Evolutionary conservation across 768 basidiomycete species (phyloP), one percentile per base, ranked within the genome.

Genomic region (Artomyces pyxidatus): DNA sequence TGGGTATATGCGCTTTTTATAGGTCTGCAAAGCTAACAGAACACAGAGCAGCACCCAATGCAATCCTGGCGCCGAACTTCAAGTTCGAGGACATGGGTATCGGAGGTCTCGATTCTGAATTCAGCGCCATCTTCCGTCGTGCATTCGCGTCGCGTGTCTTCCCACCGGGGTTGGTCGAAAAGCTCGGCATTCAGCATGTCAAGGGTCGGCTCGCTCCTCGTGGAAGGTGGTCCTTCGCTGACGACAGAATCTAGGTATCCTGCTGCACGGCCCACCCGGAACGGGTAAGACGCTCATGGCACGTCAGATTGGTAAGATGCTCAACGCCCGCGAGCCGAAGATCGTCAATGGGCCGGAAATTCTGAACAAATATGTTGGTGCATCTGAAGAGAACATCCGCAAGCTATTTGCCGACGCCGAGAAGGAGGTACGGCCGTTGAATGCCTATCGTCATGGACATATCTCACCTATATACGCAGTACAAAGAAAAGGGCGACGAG

Each of bases 81-180:
- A 98, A 96, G 67, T 99, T 99, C 54, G 89, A 95, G 61, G 96
- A 99, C 65, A 98, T 99, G 95, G 96, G 96, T 16, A 98, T 99
- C 60, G 96, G 96, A 61, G 96, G 96, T 60, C 73, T 99, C 28
- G 96, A 99, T 64, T 74, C 80, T 7, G 96, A 99, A 63, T 99
- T 99, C 63, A 81, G 81, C 48, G 84, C 91, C 37, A 99, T 99
- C 61, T 99, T 99, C 74, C 88, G 96, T 63, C 87, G 96, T 60
- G 96, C 96, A 0, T 99, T 99, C 63, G 94, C 96, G 0, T 91
- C 88, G 42, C 90, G 96, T 40, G 92, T 99, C n/a, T 99, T 98
- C 68, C 96, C 96, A 35, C 94, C 94, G 0, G 91, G 81, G 0
- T 77, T 98, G 2, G 93, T 99, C 4, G 95, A 98, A 59, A 98